A percentile compares a stretch with the other conserved stretches of the same genome.
These are phyloP conservation scores for Viridothelium virens DNA, from an alignment of 495 filamentous ascomycete species.

Conservation along the genomic window DNA sequence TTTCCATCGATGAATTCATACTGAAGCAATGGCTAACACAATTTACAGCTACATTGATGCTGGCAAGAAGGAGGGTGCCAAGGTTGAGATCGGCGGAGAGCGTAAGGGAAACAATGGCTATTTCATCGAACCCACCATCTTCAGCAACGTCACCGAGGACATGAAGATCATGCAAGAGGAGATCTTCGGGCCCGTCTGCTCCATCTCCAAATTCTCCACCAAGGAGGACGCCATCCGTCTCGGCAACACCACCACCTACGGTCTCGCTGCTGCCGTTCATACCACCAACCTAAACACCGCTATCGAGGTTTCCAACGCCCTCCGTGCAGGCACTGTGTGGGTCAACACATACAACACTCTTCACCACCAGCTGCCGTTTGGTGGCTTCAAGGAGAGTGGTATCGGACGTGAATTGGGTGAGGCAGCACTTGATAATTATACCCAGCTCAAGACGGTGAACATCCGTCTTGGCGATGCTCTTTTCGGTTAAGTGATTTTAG, in stretches of 20 bases:
- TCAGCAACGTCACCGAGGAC: constrained; percentile 75
- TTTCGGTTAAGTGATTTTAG: constrained; percentile 39
- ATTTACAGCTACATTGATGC: constrained; percentile 67
- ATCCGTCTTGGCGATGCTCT: constrained; percentile 57
- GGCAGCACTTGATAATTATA: constrained; percentile 88
- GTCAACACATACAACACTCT: constrained; percentile 89
- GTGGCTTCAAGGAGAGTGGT: constrained; percentile 89
- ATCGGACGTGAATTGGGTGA: constrained; percentile 92
- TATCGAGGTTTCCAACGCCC: constrained; percentile 71
- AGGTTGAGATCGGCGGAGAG: constrained; percentile 72
- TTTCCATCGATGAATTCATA: constrained; percentile 6
- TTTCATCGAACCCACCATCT: constrained; percentile 98
- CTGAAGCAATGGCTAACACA: constrained; percentile 17
- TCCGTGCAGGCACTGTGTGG: constrained; percentile 92
- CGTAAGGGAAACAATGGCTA: constrained; percentile 86
- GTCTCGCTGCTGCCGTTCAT: constrained; percentile 87
- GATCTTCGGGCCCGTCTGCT: constrained; percentile 94
- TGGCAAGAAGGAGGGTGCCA: constrained; percentile 83
- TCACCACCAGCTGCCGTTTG: constrained; percentile 75
- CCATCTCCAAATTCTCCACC: constrained; percentile 87
- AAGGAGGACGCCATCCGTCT: constrained; percentile 76
- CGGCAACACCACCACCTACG: constrained; percentile 78
- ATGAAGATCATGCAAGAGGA: constrained; percentile 99
- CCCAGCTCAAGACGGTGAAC: constrained; percentile 65
- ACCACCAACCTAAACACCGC: constrained; percentile 90